Percentiles rank a stretch among this genome's conserved stretches.
phyloP scores from a whole-genome alignment of 2,329 filamentous ascomycete genomes.

The Calonectria crousiana region DNA sequence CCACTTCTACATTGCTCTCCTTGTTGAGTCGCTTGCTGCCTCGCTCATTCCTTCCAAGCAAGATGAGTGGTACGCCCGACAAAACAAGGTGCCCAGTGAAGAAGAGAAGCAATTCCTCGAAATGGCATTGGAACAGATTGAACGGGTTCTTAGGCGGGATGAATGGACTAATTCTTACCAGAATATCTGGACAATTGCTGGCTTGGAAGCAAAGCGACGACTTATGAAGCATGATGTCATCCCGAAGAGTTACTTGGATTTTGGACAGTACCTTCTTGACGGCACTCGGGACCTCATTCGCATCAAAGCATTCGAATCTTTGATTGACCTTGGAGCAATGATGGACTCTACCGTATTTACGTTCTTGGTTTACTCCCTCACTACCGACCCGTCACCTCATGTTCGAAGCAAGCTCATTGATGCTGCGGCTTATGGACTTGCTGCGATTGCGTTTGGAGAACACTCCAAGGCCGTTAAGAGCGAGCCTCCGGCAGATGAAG shows the following conservation, averaged over 20 bases:
- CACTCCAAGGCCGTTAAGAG: conserved; percentile 59
- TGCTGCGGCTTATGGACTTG: conserved; percentile 69
- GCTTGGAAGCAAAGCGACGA: conserved; percentile 70
- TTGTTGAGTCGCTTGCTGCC: conserved; percentile 74
- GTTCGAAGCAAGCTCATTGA: conserved; percentile 72
- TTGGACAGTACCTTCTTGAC: conserved; percentile 74
- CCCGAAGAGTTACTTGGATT: conserved; percentile 64
- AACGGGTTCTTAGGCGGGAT: conserved; percentile 75
- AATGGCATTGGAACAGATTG: conserved; percentile 71
- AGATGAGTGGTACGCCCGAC: conserved; percentile 59
- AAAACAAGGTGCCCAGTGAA: conserved; percentile 59
- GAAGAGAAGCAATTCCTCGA: conserved; percentile 64
- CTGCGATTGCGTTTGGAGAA: conserved; percentile 74
- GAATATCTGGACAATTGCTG: conserved; percentile 74
- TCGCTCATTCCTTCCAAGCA: conserved; percentile 66
- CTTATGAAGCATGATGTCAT: conserved; percentile 76
- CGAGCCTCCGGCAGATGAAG: conserved; percentile 52
- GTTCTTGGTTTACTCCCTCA: conserved; percentile 69
- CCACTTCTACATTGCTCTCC: conserved; percentile 85
- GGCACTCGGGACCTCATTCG: conserved; percentile 72
- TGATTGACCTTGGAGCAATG: conserved; percentile 73
- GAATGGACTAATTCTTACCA: conserved; percentile 77
- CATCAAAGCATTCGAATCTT: conserved; percentile 73
- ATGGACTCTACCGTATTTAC: conserved; percentile 66
- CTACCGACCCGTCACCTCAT: conserved; percentile 73